These are phyloP conservation scores for Peniophora sp. DNA, from an alignment of 1,284 basidiomycete genomes.

Conservation along the genomic window DNA sequence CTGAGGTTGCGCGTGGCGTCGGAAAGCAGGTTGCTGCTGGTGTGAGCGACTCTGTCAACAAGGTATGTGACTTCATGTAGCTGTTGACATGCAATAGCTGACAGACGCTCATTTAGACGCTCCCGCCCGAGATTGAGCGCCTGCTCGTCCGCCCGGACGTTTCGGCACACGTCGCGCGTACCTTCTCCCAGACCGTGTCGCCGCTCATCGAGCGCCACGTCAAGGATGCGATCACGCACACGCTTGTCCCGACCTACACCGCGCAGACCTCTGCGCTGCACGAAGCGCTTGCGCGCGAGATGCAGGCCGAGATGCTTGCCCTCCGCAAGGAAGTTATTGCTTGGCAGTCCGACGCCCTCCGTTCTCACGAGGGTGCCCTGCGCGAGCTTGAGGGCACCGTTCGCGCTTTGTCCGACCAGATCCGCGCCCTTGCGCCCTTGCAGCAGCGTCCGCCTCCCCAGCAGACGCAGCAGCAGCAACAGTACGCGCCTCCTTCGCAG, in stretches of 20 bases:
- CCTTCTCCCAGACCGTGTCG: slow-evolving; percentile 57
- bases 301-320: slow-evolving; percentile 63
- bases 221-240: slow-evolving; percentile 69
- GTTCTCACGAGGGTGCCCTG: slow-evolving; percentile 67
- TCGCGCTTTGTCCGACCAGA: slow-evolving; percentile 63
- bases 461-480: slow-evolving; percentile 7
- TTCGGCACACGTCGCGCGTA: slow-evolving; percentile 63
- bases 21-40: slow-evolving; percentile 69
- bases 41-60: slow-evolving; percentile 61
- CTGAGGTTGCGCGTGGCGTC: slow-evolving; percentile 66
- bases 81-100: neutral
- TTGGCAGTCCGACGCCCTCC: slow-evolving; percentile 71
- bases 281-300: slow-evolving; percentile 67
- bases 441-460: slow-evolving; percentile 8
- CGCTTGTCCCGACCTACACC: slow-evolving; percentile 64
- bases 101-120: slow-evolving; percentile 37
- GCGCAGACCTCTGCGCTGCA: slow-evolving; percentile 66
- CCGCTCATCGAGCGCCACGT: slow-evolving; percentile 73
- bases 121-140: slow-evolving; percentile 72
- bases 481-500: neutral
- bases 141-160: slow-evolving; percentile 69
- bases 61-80: slow-evolving; percentile 41
- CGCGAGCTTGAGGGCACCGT: slow-evolving; percentile 73
- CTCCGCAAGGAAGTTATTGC: slow-evolving; percentile 69
- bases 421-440: slow-evolving; percentile 26